Evolutionary conservation across 2,329 filamentous ascomycete species (phyloP), one percentile per base, ranked within the genome.

Genomic region (Claviceps humidiphila): DNA sequence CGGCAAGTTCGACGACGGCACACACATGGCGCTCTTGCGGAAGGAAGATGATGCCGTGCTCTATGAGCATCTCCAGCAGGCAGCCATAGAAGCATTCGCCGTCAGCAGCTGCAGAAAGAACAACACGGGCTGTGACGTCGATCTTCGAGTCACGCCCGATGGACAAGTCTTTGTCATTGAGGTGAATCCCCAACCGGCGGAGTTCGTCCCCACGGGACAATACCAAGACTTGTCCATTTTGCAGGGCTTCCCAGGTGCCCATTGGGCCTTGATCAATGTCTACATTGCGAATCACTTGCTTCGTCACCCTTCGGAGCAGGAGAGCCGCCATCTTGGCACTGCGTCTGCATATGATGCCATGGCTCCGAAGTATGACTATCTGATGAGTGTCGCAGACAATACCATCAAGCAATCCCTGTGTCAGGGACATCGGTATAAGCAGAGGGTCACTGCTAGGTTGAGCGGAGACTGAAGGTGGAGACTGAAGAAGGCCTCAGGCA

Each of bases 251-350:
- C 49, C 49, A 4, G 49, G 49, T 2, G 40, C 30, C 13, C 41
- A 50, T 5, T 2, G n/a, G n/a, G 41, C 49, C 11, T 16, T 39
- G 5, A 44, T 50, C 6, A 45, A 50, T 34, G 42, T 50, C 17
- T 44, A 38, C 8, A 50, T 50, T 20, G 49, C 49, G 13, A 50
- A 50, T 40, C n/a, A 43, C 39, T 37, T 43, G 48, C 38, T 50
- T 16, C 22, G n/a, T 17, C 16, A 37, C n/a, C 39, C 39, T 4
- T 34, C 11, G 24, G 48, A 30, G 5, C 16, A 50, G 22, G 34
- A 39, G 16, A 16, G 38, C 38, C 7, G n/a, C 17, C 14, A 49
- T 11, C 14, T 26, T 8, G 8, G 4, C 20, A 17, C 34, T 2
- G 48, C 39, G 9, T 14, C 38, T 4, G 2, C 2, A 0, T 49